phyloP scores from a whole-genome alignment of 768 basidiomycete genomes.

The Ephemerocybe angulata region DNA sequence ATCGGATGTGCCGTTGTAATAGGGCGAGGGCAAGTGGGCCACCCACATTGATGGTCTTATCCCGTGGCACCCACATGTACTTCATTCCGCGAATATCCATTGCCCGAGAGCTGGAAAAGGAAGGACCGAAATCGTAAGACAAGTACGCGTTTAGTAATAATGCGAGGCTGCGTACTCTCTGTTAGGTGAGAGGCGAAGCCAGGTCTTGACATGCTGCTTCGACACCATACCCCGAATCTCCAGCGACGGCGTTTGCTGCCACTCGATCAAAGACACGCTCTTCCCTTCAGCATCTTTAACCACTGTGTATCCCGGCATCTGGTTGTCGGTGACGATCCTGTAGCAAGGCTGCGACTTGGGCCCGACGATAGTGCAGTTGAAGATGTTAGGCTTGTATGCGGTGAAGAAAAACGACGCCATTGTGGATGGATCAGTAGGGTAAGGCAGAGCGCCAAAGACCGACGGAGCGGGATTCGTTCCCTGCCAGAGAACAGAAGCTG shows the following conservation, averaged over 20 bases:
- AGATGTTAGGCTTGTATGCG: constrained; percentile 45
- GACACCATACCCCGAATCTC: constrained; percentile 50
- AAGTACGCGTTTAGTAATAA: not conserved
- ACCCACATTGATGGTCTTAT: constrained; percentile 52
- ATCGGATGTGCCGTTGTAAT: too few relatives aligned
- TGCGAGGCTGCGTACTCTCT: constrained; percentile 26
- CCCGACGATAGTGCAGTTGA: constrained; percentile 54
- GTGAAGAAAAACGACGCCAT: constrained; percentile 46
- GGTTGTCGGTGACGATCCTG: constrained; percentile 46
- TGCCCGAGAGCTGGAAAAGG: constrained; percentile 34
- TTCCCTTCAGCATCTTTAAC: constrained; percentile 46
- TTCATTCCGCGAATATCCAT: constrained; percentile 49
- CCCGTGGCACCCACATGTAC: constrained; percentile 56
- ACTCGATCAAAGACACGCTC: constrained; percentile 54
- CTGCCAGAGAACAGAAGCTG: constrained; percentile 9
- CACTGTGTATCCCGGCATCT: constrained; percentile 50
- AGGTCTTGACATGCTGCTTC: constrained; percentile 48
- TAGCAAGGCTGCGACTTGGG: constrained; percentile 47
- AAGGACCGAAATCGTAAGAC: constrained; percentile 6
- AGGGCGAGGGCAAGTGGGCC: too few relatives aligned
- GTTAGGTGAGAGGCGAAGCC: constrained; percentile 53
- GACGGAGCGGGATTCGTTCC: constrained; percentile 34
- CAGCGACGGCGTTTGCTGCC: constrained; percentile 46
- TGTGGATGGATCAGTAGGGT: constrained; percentile 34
- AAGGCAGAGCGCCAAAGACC: constrained; percentile 62